Evolutionary conservation across 495 filamentous ascomycete species (phyloP).

Genomic region (Neurospora sp.): DNA sequence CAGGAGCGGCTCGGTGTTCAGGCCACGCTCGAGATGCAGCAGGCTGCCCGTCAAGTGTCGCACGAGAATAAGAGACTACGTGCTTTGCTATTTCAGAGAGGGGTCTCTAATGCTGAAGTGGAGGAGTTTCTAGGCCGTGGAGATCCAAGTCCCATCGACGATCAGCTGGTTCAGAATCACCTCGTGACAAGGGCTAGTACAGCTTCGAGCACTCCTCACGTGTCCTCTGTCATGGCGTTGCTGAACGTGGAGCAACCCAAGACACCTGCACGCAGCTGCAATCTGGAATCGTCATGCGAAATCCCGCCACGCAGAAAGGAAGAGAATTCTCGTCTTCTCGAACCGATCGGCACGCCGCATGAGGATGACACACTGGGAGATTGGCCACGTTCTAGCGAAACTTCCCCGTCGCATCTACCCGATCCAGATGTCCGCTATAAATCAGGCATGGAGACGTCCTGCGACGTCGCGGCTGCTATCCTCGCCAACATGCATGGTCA

Average conservation of each 20-base stretch:
- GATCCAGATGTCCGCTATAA: too few species aligned
- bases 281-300: not conserved
- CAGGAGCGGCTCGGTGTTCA: slow-evolving; percentile 40
- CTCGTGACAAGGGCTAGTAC: not conserved
- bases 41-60: slow-evolving; percentile 40
- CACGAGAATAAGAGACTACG: slow-evolving; percentile 43
- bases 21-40: slow-evolving; percentile 45
- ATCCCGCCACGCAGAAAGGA: not conserved
- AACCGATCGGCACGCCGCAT: too few species aligned
- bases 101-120: slow-evolving; percentile 11
- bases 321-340: not conserved
- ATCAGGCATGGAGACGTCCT: slow-evolving; percentile 9
- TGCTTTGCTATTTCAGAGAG: slow-evolving; percentile 25
- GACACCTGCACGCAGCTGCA: not conserved
- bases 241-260: too few species aligned
- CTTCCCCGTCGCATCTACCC: not conserved
- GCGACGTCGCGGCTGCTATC: slow-evolving; percentile 17
- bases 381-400: not conserved
- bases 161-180: not conserved
- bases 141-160: not conserved
- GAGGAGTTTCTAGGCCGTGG: slow-evolving; percentile 7
- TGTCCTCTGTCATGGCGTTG: too few species aligned
- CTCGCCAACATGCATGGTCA: slow-evolving; percentile 8
- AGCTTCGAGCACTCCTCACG: not conserved
- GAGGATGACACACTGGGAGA: not conserved